phyloP scores from a whole-genome alignment of 257 asterid genomes.

The Penstemon eatonii region DNA sequence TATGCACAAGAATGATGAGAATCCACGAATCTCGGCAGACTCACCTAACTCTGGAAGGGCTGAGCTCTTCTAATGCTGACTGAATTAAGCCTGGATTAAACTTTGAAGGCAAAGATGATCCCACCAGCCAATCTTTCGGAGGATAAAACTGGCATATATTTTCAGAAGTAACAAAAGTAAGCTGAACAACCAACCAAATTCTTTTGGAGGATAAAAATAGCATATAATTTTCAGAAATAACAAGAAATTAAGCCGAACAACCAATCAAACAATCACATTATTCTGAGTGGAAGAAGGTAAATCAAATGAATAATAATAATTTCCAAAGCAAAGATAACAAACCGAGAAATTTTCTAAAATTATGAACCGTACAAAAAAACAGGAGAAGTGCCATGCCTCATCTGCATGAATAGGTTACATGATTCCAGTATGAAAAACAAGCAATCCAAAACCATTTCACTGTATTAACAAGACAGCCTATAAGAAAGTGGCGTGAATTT shows the following conservation, averaged over 20 bases:
- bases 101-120: conserved; percentile 83
- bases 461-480: conserved; percentile 1
- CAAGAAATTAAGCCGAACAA: conserved; percentile 19
- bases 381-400: conserved; percentile 7
- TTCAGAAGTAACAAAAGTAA: conserved; percentile 29
- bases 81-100: conserved; percentile 55
- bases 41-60: conserved; percentile 68
- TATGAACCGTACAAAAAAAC: conserved; percentile 12
- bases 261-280: conserved; percentile 10
- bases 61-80: conserved; percentile 77
- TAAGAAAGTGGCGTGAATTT: not conserved
- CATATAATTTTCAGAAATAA: conserved; percentile 31
- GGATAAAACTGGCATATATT: conserved; percentile 68
- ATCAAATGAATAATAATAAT: conserved; percentile 3
- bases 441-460: not conserved
- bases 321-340: conserved; percentile 13
- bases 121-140: conserved; percentile 90
- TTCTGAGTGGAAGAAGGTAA: not conserved
- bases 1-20: conserved; percentile 17
- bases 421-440: conserved; percentile 12
- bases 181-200: conserved; percentile 26
- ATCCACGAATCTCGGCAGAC: conserved; percentile 25
- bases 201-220: conserved; percentile 83
- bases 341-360: conserved; percentile 13
- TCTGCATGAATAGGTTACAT: conserved; percentile 7